Evolutionary conservation across 129 eudicot species (phyloP).

Genomic region (Sambucus nigra): DNA sequence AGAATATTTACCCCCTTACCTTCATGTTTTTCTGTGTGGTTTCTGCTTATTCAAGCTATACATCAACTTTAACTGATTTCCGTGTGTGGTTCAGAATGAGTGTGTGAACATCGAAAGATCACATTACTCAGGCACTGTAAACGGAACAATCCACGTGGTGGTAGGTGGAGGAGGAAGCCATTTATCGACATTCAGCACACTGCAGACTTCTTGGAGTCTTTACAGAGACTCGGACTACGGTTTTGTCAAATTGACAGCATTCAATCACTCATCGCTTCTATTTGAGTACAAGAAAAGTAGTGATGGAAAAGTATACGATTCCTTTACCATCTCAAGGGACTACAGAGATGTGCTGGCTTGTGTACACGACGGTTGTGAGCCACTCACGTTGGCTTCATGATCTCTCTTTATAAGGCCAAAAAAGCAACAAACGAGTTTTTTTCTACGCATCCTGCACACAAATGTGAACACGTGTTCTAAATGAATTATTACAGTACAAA

Average conservation of each 20-base stretch:
- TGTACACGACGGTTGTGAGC: slow-evolving; percentile 48
- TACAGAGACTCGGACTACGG: slow-evolving; percentile 57
- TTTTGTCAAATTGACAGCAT: slow-evolving; percentile 70
- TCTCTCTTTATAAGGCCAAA: too few relatives aligned
- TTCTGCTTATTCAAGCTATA: too few relatives aligned
- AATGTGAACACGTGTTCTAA: too few relatives aligned
- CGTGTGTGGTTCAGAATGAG: slow-evolving; percentile 32
- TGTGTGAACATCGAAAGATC: slow-evolving; percentile 54
- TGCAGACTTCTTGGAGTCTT: slow-evolving; percentile 62
- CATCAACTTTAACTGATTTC: neutral
- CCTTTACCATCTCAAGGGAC: slow-evolving; percentile 69
- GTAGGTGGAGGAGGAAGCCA: slow-evolving; percentile 77
- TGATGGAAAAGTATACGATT: slow-evolving; percentile 67
- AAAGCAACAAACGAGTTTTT: too few relatives aligned
- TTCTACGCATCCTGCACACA: too few relatives aligned
- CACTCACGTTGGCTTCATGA: slow-evolving; percentile 32
- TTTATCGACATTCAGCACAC: slow-evolving; percentile 36
- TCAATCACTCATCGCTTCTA: slow-evolving; percentile 50
- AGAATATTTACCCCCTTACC: too few relatives aligned
- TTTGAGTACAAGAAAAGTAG: slow-evolving; percentile 76
- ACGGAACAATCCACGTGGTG: slow-evolving; percentile 69
- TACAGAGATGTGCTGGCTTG: slow-evolving; percentile 70
- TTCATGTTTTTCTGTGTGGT: too few relatives aligned
- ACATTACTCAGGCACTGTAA: slow-evolving; percentile 55
- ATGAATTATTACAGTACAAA: too few relatives aligned